Conservation (phyloP, 2,329 filamentous ascomycete genomes). For the Aspergillus pseudoglaucus region DNA sequence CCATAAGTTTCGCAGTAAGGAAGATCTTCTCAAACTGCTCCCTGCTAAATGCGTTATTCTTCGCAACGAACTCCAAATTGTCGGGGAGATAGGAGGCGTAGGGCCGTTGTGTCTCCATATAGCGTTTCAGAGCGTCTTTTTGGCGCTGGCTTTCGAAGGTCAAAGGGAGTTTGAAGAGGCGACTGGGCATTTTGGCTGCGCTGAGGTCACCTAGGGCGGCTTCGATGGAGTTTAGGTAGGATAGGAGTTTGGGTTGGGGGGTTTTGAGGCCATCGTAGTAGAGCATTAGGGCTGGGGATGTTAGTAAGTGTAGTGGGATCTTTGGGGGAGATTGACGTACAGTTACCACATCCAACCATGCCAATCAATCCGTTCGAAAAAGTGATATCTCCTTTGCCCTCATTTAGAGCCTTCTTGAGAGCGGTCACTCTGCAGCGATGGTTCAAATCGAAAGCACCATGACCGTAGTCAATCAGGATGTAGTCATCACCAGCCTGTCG, state of each 20-base stretch:
- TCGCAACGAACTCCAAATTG: slow-evolving; percentile 53
- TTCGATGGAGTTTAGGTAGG: slow-evolving; percentile 33
- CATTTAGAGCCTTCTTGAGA: slow-evolving; percentile 43
- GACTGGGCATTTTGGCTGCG: slow-evolving; percentile 36
- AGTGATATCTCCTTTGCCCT: slow-evolving; percentile 26
- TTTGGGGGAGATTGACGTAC: slow-evolving; percentile 9
- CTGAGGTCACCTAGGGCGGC: slow-evolving; percentile 34
- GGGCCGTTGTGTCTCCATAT: slow-evolving; percentile 55
- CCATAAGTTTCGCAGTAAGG: slow-evolving; percentile 45
- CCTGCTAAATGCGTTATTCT: slow-evolving; percentile 47
- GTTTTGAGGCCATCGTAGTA: slow-evolving; percentile 42
- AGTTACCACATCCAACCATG: slow-evolving; percentile 46
- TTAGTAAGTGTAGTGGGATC: background rate
- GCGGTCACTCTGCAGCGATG: slow-evolving; percentile 51
- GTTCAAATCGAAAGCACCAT: slow-evolving; percentile 52
- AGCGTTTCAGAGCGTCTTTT: slow-evolving; percentile 51
- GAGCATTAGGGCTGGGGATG: slow-evolving; percentile 33
- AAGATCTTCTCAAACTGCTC: slow-evolving; percentile 48
- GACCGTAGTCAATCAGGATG: slow-evolving; percentile 53
- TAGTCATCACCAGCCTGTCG: slow-evolving; percentile 45
- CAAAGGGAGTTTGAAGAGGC: slow-evolving; percentile 41
- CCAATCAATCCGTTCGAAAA: slow-evolving; percentile 42
- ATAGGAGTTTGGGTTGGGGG: slow-evolving; percentile 31
- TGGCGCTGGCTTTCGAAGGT: slow-evolving; percentile 35
- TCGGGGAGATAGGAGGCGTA: slow-evolving; percentile 58